Evolutionary conservation across 2,329 filamentous ascomycete species (phyloP), one percentile per base, ranked within the genome.

Genomic region (Aureobasidium sp.): DNA sequence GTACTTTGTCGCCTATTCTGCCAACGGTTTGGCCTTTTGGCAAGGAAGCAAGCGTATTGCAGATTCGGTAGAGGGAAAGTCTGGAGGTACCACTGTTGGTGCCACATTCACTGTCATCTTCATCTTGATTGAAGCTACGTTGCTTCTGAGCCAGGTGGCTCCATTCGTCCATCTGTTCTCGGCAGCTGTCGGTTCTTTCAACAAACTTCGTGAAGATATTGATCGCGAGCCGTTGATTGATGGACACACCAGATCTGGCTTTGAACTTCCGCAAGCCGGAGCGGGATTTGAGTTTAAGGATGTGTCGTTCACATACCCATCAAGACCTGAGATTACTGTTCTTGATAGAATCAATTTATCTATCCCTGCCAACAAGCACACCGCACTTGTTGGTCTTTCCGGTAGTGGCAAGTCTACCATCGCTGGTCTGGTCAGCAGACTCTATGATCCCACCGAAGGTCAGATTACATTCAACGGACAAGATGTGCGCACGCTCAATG

Each of bases 21-120:
- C 84, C 7, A 88, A 88, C 69, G 84, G 83, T 1, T 75, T 89
- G 15, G 84, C 86, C 0, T 88, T 87, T 68, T 89, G 85, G 84
- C 81, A 87, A 69, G 86, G 86, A 52, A 85, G 83, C 64, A 77
- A 75, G 39, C 79, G 79, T 57, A 79, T 86, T 47, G 79, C 78
- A 11, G 73, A 75, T 13, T 75, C 78, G 5, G 68, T 76, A 0
- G 70, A 71, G 27, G 60, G 62, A 47, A 69, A 69, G 25, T 65
- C 65, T 7, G 70, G 67, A 10, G 70, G 65, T 45, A 67, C 71
- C 2, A 73, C 74, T 7, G 63, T 77, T 25, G 81, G 81, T 42
- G 71, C 76, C 21, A 79, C 78, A 1, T 83, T 79, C 66, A 82
- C 81, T 0, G 80, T 84, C 27, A 79, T 83, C 21, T 82, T 83